Evolutionary conservation across 2,329 filamentous ascomycete species (phyloP).

Genomic region (Penicillium decumbens): DNA sequence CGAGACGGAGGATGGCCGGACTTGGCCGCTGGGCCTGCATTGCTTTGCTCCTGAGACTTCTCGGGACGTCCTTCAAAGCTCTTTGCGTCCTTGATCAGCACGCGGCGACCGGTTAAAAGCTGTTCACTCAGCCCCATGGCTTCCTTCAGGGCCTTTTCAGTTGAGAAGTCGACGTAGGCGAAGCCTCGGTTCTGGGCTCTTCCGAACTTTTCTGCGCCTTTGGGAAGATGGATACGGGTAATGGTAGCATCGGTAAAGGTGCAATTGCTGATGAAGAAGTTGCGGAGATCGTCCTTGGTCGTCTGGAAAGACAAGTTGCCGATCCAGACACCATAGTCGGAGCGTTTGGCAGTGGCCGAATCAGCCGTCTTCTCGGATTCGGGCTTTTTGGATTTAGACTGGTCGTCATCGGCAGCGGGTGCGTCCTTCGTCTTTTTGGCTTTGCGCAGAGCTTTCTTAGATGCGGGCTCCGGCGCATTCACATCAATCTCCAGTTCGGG

Average conservation of each 20-base stretch:
- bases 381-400: slow-evolving; percentile 27
- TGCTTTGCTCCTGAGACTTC: slow-evolving; percentile 50
- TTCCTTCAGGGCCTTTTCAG: slow-evolving; percentile 62
- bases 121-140: slow-evolving; percentile 84
- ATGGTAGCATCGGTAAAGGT: slow-evolving; percentile 65
- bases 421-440: slow-evolving; percentile 64
- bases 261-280: slow-evolving; percentile 72
- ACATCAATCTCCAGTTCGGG: slow-evolving; percentile 83
- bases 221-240: slow-evolving; percentile 77
- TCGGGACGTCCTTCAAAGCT: slow-evolving; percentile 86
- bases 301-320: slow-evolving; percentile 86
- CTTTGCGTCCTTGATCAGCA: slow-evolving; percentile 89
- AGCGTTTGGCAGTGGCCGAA: slow-evolving; percentile 50
- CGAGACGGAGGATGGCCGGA: slow-evolving; percentile 65
- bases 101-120: slow-evolving; percentile 66
- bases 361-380: slow-evolving; percentile 29
- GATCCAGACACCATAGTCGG: slow-evolving; percentile 86
- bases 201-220: slow-evolving; percentile 48
- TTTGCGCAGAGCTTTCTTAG: slow-evolving; percentile 84
- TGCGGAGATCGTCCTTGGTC: slow-evolving; percentile 68
- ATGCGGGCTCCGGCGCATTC: slow-evolving; percentile 82
- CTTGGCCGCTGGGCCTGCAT: slow-evolving; percentile 26
- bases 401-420: slow-evolving; percentile 30
- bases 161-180: slow-evolving; percentile 88
- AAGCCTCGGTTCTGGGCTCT: slow-evolving; percentile 80